These are phyloP conservation scores for Fraxinus dipetala DNA, from an alignment of 305 asterid species.

Conservation along the genomic window DNA sequence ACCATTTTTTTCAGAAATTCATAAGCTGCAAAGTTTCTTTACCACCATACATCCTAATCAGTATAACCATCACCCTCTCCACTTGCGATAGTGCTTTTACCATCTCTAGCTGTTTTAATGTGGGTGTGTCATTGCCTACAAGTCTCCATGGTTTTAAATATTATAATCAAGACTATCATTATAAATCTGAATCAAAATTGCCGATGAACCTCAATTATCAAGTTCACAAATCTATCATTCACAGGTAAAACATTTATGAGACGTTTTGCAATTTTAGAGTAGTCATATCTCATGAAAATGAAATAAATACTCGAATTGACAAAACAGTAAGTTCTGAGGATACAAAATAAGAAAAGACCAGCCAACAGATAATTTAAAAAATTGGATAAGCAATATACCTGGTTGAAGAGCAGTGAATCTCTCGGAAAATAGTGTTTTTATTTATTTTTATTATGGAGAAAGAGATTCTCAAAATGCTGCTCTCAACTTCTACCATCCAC, in stretches of 20 bases:
- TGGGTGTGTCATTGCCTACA: not conserved
- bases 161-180: not conserved
- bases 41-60: not conserved
- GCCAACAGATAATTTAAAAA: slow-evolving; percentile 12
- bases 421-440: not conserved
- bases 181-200: not conserved
- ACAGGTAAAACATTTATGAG: not conserved
- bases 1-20: not conserved
- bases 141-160: not conserved
- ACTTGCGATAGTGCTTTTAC: not conserved
- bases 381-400: slow-evolving; percentile 9
- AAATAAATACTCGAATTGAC: not conserved
- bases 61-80: not conserved
- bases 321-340: slow-evolving; percentile 10
- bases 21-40: not conserved
- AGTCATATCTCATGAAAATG: not conserved
- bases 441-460: no score
- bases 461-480: slow-evolving; percentile 19
- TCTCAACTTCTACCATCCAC: slow-evolving; percentile 72
- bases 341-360: not conserved
- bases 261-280: not conserved
- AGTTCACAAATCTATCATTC: not conserved
- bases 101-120: not conserved
- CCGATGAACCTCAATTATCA: not conserved
- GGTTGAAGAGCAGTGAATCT: slow-evolving; percentile 3